Evolutionary conservation across 768 basidiomycete genomes (phyloP).

Genomic region (Scleroderma bovista): DNA sequence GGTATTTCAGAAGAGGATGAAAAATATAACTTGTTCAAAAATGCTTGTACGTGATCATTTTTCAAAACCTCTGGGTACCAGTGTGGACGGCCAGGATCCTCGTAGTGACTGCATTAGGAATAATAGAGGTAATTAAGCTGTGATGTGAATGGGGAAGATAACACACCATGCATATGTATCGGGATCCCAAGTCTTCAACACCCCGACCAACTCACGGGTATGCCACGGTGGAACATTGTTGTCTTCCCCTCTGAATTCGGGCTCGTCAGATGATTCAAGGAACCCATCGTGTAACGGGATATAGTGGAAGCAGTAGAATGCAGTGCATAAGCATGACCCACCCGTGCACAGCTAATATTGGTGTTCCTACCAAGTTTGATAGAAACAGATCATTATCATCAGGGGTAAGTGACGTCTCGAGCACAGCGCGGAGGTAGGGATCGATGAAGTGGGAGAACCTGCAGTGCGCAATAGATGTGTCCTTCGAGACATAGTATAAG

Average conservation of each 20-base stretch:
- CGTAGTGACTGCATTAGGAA: constrained; percentile 43
- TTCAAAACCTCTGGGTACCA: constrained; percentile 64
- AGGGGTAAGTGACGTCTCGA: constrained; percentile 68
- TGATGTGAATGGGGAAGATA: not conserved
- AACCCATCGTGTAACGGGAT: too few relatives aligned
- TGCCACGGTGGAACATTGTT: constrained; percentile 89
- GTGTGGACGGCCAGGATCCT: constrained; percentile 58
- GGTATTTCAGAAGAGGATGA: not conserved
- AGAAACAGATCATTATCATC: constrained; percentile 88
- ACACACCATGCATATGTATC: constrained; percentile 50
- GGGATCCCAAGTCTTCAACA: constrained; percentile 54
- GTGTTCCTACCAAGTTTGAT: constrained; percentile 66
- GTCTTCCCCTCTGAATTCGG: constrained; percentile 56
- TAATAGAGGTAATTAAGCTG: not conserved
- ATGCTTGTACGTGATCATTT: constrained; percentile 48
- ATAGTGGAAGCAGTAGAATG: too few relatives aligned
- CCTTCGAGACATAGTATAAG: too few relatives aligned
- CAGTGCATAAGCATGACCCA: too few relatives aligned
- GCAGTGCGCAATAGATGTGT: not conserved
- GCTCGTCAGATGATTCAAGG: not conserved
- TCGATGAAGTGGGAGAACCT: constrained; percentile 75
- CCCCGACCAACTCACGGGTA: constrained; percentile 56
- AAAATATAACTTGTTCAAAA: constrained; percentile 39
- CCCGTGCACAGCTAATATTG: constrained; percentile 79
- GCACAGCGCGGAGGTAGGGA: constrained; percentile 62